Percentiles rank a stretch among this genome's conserved stretches.
Conservation (phyloP, 108 stramenopile genomes). For the Cylindrotheca closterium region DNA sequence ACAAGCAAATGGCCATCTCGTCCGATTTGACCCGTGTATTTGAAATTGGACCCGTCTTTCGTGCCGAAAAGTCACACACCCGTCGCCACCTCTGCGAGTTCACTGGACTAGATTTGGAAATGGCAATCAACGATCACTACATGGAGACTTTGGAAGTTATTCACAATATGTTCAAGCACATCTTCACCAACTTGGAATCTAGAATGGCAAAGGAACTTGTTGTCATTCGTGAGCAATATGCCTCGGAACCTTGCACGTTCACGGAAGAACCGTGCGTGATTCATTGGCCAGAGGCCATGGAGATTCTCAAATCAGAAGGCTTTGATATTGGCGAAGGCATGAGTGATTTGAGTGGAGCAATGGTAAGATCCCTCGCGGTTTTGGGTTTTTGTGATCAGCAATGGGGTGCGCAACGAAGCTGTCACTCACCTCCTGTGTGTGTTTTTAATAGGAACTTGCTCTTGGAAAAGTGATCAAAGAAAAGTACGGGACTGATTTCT, state of each 20-base stretch:
- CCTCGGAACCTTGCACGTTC: conserved; percentile 86
- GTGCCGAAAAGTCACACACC: conserved; percentile 96
- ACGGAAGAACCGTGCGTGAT: conserved; percentile 95
- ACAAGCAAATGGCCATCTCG: conserved; percentile 98
- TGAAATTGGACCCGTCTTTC: conserved; percentile 96
- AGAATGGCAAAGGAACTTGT: conserved; percentile 77
- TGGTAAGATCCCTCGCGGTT: conserved; percentile 28
- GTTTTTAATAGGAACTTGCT: conserved; percentile 86
- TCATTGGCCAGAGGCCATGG: conserved; percentile 96
- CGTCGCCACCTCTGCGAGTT: conserved; percentile 96
- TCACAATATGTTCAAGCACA: conserved; percentile 93
- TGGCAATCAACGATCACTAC: conserved; percentile 96
- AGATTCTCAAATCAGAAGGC: conserved; percentile 70
- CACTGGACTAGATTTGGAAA: conserved; percentile 95
- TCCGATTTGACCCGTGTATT: conserved; percentile 92
- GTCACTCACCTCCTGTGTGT: too few relatives aligned
- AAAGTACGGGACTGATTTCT: conserved; percentile 95
- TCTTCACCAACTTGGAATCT: conserved; percentile 90
- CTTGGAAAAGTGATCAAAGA: conserved; percentile 91
- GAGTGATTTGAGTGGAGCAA: conserved; percentile 87
- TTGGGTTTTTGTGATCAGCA: too few relatives aligned
- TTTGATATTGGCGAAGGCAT: conserved; percentile 89
- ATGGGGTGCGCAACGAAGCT: too few relatives aligned
- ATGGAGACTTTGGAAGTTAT: conserved; percentile 91
- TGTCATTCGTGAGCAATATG: conserved; percentile 90